Evolutionary conservation across 176 grass and related monocot species (phyloP).

Genomic region (Aegilops umbellulata): DNA sequence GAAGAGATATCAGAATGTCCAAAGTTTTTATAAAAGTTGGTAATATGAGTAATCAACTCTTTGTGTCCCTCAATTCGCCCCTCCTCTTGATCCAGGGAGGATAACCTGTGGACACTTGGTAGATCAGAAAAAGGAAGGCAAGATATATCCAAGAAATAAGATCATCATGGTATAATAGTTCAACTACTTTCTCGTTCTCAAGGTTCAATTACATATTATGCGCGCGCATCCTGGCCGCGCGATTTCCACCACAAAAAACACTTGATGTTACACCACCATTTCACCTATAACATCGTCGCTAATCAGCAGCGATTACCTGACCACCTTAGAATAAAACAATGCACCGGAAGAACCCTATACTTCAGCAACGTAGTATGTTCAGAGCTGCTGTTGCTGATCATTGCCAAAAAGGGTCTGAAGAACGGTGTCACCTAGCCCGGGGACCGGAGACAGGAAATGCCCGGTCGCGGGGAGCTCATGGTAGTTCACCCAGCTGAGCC

Average conservation of each 20-base stretch:
- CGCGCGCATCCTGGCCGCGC: not conserved
- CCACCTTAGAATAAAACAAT: conserved; percentile 29
- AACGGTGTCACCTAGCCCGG: conserved; percentile 50
- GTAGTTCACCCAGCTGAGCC: conserved; percentile 63
- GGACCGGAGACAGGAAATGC: conserved; percentile 50
- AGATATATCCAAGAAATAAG: no score
- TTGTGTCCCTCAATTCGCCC: no score
- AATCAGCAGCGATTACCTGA: conserved; percentile 23
- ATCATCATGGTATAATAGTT: not conserved
- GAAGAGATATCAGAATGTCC: no score
- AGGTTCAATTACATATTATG: not conserved
- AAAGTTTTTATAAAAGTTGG: no score
- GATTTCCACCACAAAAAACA: conserved; percentile 9
- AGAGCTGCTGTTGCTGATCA: not conserved
- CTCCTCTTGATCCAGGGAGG: no score
- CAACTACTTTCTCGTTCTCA: not conserved
- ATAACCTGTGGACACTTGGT: no score
- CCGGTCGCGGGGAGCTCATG: conserved; percentile 60
- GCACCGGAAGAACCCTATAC: not conserved
- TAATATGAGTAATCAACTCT: no score
- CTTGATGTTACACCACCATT: conserved; percentile 17
- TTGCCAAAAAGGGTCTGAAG: conserved; percentile 56
- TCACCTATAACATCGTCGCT: conserved; percentile 28
- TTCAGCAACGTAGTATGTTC: not conserved
- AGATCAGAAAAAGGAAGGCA: no score